Evolutionary conservation across 345 rosid species (phyloP).

Genomic region (Pseudoturritis turrita): DNA sequence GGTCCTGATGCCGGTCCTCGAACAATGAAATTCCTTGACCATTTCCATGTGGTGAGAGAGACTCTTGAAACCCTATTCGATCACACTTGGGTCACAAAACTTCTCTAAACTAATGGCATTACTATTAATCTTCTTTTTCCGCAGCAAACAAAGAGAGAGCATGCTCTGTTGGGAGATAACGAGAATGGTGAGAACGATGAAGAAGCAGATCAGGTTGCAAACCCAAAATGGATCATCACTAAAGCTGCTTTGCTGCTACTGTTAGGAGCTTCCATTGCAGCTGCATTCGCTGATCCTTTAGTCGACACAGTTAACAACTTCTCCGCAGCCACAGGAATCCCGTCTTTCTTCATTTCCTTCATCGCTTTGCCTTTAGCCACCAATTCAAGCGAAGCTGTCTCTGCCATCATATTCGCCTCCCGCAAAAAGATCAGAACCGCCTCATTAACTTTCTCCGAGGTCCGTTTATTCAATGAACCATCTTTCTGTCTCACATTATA

Average conservation of each 20-base stretch:
- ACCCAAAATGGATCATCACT: conserved; percentile 46
- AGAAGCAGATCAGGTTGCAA: conserved; percentile 44
- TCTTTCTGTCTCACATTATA: neutral
- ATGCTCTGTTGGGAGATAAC: conserved; percentile 47
- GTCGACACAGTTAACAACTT: conserved; percentile 89
- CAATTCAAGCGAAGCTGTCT: conserved; percentile 90
- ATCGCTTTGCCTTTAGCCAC: conserved; percentile 91
- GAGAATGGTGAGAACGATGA: conserved; percentile 56
- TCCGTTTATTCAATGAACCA: conserved; percentile 12
- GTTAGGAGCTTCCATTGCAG: conserved; percentile 79
- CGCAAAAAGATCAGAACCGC: conserved; percentile 77
- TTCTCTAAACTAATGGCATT: neutral
- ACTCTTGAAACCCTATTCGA: neutral
- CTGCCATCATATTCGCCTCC: conserved; percentile 84
- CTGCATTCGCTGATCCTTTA: conserved; percentile 93
- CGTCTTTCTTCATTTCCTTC: conserved; percentile 93
- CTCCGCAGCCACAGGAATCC: conserved; percentile 86
- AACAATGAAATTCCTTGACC: conserved; percentile 42
- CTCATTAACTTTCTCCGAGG: conserved; percentile 94
- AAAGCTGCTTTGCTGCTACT: conserved; percentile 70
- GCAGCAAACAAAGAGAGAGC: conserved; percentile 80
- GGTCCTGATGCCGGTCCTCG: conserved; percentile 40
- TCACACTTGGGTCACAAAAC: conserved; percentile 6
- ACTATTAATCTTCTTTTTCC: neutral
- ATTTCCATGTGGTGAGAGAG: conserved; percentile 46